These are phyloP conservation scores for Cyclotella atomus DNA, from an alignment of 108 stramenopile species.

Conservation along the genomic window DNA sequence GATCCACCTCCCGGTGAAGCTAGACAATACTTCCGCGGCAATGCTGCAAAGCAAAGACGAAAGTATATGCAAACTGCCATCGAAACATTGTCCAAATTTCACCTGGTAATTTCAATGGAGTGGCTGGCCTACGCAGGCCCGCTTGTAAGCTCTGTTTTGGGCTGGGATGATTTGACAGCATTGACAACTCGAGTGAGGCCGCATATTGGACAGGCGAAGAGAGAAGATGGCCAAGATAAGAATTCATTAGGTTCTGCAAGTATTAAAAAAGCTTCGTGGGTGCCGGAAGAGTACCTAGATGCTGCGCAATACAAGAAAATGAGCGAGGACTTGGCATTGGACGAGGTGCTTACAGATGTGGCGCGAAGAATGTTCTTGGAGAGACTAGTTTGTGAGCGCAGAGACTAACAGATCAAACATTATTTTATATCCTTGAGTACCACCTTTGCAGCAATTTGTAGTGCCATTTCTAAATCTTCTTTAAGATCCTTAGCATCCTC, in stretches of 20 bases:
- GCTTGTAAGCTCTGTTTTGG: conserved; percentile 64
- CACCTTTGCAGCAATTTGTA: conserved; percentile 43
- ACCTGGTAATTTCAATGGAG: conserved; percentile 81
- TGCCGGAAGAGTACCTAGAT: conserved; percentile 66
- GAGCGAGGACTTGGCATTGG: conserved; percentile 82
- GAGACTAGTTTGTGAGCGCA: conserved; percentile 68
- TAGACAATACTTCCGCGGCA: conserved; percentile 31
- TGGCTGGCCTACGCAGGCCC: conserved; percentile 79
- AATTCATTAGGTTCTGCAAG: conserved; percentile 74
- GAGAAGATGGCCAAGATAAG: conserved; percentile 78
- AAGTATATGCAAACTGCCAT: conserved; percentile 63
- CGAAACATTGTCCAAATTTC: conserved; percentile 70
- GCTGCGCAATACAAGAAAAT: conserved; percentile 64
- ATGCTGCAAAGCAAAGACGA: conserved; percentile 37
- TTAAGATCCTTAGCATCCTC: conserved; percentile 85
- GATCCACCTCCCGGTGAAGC: conserved; percentile 43
- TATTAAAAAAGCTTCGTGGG: conserved; percentile 78
- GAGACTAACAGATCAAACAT: neutral
- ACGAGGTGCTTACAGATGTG: conserved; percentile 81
- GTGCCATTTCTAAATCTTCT: conserved; percentile 77
- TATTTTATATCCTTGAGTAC: neutral
- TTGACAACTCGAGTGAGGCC: conserved; percentile 78
- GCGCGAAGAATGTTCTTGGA: conserved; percentile 82
- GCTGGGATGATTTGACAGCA: conserved; percentile 64
- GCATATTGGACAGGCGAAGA: conserved; percentile 67